A percentile compares a stretch with the other conserved stretches of the same genome.
These are phyloP conservation scores for Stephania cephalantha DNA, from an alignment of 164 flowering plant genomes.

Conservation along the genomic window DNA sequence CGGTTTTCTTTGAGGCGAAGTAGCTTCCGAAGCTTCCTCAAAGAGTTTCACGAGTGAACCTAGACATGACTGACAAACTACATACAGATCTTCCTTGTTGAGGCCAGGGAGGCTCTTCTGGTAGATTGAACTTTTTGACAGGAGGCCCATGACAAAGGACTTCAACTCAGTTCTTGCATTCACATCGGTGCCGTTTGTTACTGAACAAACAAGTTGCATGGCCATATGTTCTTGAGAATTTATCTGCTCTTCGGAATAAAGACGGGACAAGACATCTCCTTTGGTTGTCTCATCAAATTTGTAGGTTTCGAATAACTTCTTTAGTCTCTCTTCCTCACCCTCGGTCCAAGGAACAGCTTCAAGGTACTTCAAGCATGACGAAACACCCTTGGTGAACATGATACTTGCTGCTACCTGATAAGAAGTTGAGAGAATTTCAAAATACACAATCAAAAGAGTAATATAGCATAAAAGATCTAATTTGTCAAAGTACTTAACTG, in stretches of 20 bases:
- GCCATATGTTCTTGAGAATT: conserved; percentile 46
- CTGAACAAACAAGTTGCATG: conserved; percentile 58
- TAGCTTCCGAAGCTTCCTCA: conserved; percentile 40
- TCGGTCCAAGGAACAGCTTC: conserved; percentile 97
- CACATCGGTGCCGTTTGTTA: conserved; percentile 45
- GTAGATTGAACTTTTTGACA: conserved; percentile 71
- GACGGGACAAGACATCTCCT: conserved; percentile 59
- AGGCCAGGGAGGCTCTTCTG: conserved; percentile 56
- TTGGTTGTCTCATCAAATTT: conserved; percentile 51
- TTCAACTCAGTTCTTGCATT: conserved; percentile 71
- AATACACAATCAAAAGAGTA: neutral
- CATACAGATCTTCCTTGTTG: conserved; percentile 57
- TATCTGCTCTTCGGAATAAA: conserved; percentile 25
- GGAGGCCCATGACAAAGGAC: conserved; percentile 70
- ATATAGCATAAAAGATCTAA: neutral
- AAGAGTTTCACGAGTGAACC: conserved; percentile 38
- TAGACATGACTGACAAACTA: conserved; percentile 52
- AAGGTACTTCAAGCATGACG: conserved; percentile 66
- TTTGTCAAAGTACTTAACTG: neutral
- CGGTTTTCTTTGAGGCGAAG: conserved; percentile 15
- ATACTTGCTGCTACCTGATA: conserved; percentile 67
- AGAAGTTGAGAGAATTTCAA: neutral
- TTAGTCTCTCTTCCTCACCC: conserved; percentile 83
- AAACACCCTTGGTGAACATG: conserved; percentile 58
- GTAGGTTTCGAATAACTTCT: conserved; percentile 42